Base-by-base conservation (phyloP, 1,284 basidiomycete genomes). In the Pseudozyma thailandica region DNA sequence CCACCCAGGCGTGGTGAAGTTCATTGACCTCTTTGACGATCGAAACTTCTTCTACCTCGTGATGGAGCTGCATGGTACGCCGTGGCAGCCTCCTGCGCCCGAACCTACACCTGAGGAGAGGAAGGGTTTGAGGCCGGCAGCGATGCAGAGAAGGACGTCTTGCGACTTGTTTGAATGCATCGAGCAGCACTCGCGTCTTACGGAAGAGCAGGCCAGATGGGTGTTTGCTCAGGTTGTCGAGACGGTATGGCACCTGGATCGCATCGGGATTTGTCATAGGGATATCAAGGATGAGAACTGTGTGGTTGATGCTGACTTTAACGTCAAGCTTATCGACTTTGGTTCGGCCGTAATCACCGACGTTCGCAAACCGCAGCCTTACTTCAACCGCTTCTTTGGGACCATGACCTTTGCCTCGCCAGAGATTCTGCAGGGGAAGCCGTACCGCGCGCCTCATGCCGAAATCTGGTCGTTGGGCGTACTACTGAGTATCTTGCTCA, bases 401-500 rank as follows among this genome's bases (percentile, higher is more conserved):
- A 81, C 80, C 8, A 75, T 81, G 72, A 80, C 77, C 6, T 81
- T 80, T 49, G 84, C 80, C 27, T 68, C 71, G 26, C 87, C 91
- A 16, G 93, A 95, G 82, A 91, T 94, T 68, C 86, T 94, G 30
- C 86, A 87, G 43, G 91, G 92, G 78, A 86, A 88, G 77, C 86
- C 87, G 2, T 87, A 87, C 75, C 82, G 84, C 27, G 86, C 92
- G 0, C 88, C 90, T 1, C 90, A 91, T 10, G 90, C 91, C 18
- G 93, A 95, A 83, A 87, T 94, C 42, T 95, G 93, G 93, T 92
- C 91, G 1, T 87, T 94, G n/a, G 93, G 93, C 28, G 90, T 95
- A 44, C 86, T 95, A 31, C 88, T 94, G 52, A 90, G 90, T 18
- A 93, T 92, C 83, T 86, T 95, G 42, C 86, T 94, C 66, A 92